A percentile compares a stretch with the other conserved stretches of the same genome.
Conservation (phyloP, 75 land plant genomes). For the Picea glauca region DNA sequence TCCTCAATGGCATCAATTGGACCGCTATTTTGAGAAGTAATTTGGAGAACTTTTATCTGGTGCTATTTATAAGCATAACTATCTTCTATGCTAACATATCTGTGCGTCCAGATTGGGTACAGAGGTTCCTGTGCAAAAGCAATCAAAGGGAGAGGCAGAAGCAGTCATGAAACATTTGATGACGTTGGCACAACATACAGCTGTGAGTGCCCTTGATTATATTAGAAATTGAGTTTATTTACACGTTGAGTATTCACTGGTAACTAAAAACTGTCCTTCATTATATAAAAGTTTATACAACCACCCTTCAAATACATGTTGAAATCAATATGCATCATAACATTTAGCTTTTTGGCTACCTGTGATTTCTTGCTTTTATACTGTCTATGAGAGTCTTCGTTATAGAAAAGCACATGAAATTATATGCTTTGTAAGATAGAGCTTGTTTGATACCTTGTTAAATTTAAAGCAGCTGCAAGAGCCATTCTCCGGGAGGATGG, state of each 20-base stretch:
- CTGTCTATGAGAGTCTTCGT: neutral
- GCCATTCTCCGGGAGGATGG: no score
- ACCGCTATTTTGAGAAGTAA: constrained; percentile 77
- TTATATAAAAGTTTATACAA: neutral
- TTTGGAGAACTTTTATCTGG: constrained; percentile 1
- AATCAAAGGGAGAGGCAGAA: constrained; percentile 62
- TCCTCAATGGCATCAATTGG: constrained; percentile 88
- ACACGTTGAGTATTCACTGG: no score
- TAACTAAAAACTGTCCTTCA: neutral
- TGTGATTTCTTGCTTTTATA: neutral
- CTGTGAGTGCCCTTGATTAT: constrained; percentile 41
- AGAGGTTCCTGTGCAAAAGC: constrained; percentile 38
- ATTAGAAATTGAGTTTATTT: no score
- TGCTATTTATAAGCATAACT: neutral
- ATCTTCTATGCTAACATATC: constrained; percentile 18
- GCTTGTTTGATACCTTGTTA: no score
- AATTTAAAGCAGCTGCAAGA: no score
- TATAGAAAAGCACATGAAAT: no score
- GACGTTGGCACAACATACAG: constrained; percentile 77
- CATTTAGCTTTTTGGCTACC: neutral
- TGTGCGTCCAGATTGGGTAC: constrained; percentile 48
- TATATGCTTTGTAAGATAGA: no score
- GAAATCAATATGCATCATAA: neutral
- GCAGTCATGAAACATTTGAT: constrained; percentile 62
- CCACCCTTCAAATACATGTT: neutral